Percentiles rank a stretch among this genome's conserved stretches.
phyloP scores from a whole-genome alignment of 202 grass and related monocot species.

The Digitaria exilis region DNA sequence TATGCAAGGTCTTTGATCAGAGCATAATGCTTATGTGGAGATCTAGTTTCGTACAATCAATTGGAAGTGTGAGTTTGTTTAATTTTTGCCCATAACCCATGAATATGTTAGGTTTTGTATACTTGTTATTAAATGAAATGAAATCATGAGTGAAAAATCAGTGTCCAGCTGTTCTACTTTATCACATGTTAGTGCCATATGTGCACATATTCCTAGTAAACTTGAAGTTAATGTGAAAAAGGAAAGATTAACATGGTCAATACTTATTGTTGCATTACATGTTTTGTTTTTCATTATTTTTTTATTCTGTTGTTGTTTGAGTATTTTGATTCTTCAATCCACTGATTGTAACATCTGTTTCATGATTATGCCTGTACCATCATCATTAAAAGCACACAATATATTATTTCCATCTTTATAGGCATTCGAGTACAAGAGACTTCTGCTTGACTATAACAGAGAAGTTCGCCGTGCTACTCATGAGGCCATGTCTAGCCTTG shows the following conservation, averaged over 20 bases:
- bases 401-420: constrained; percentile 37
- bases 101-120: not conserved
- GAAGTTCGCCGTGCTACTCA: constrained; percentile 90
- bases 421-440: constrained; percentile 92
- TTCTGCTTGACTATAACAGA: constrained; percentile 93
- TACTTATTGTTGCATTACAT: not conserved
- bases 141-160: constrained; percentile 9
- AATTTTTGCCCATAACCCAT: constrained; percentile 9
- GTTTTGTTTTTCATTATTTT: not conserved
- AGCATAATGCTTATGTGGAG: not conserved
- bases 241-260: not conserved
- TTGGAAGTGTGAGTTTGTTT: not conserved
- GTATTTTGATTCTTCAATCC: not conserved
- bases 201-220: not conserved
- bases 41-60: not conserved
- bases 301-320: not conserved
- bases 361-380: constrained; percentile 9
- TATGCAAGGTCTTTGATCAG: constrained; percentile 2
- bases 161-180: not conserved
- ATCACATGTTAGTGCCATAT: not conserved
- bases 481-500: constrained; percentile 83
- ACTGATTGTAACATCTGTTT: not conserved
- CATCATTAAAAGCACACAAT: not conserved
- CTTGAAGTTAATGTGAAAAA: constrained; percentile 7
- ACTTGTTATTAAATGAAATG: not conserved